These are phyloP conservation scores for Cyclotella kingstonii DNA, from an alignment of 108 stramenopile species.

Conservation along the genomic window DNA sequence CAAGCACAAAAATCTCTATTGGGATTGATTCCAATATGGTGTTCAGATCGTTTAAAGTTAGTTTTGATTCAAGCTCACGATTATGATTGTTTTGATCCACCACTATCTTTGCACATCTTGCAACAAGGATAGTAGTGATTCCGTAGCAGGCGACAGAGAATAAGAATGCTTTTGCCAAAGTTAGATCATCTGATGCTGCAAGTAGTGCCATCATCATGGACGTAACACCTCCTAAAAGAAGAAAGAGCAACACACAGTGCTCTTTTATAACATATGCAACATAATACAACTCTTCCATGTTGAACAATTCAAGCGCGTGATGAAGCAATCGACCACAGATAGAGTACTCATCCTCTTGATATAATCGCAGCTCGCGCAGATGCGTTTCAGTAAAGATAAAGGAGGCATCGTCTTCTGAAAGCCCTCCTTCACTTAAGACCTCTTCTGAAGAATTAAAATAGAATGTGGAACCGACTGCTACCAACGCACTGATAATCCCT, in stretches of 20 bases:
- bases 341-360: slow-evolving; percentile 8
- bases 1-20: slow-evolving; percentile 43
- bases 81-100: background rate
- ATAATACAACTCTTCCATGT: slow-evolving; percentile 28
- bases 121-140: slow-evolving; percentile 32
- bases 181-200: slow-evolving; percentile 27
- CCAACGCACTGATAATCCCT: slow-evolving; percentile 9
- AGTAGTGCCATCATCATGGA: slow-evolving; percentile 34
- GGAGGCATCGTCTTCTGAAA: slow-evolving; percentile 1
- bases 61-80: slow-evolving; percentile 3
- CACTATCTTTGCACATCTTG: slow-evolving; percentile 20
- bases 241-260: slow-evolving; percentile 17
- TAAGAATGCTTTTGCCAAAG: slow-evolving; percentile 15
- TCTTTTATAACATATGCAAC: slow-evolving; percentile 30
- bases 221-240: slow-evolving; percentile 29
- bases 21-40: slow-evolving; percentile 37
- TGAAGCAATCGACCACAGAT: slow-evolving; percentile 11
- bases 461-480: slow-evolving; percentile 12
- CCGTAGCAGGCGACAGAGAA: slow-evolving; percentile 26
- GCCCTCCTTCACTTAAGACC: background rate
- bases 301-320: slow-evolving; percentile 7
- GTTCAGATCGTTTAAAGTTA: slow-evolving; percentile 10
- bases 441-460: slow-evolving; percentile 9
- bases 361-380: slow-evolving; percentile 3
- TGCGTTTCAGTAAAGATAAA: slow-evolving; percentile 2